These are phyloP conservation scores for Phytopythium montanum DNA, from an alignment of 352 stramenopile species.

Conservation along the genomic window DNA sequence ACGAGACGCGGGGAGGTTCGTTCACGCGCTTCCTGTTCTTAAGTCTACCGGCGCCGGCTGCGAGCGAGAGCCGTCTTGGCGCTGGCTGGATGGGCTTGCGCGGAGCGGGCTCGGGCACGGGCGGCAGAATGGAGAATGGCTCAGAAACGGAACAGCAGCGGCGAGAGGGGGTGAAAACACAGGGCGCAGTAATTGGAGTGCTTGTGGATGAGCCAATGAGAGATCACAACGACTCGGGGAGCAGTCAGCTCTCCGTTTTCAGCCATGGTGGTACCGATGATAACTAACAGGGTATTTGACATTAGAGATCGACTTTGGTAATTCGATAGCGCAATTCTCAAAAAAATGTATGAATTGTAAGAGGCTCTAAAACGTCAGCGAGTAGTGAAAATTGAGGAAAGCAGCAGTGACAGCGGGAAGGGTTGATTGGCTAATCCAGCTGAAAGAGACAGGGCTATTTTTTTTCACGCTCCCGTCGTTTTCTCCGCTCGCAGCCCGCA, in stretches of 20 bases:
- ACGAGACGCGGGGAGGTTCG: not conserved
- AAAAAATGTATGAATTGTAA: no score
- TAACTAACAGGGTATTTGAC: no score
- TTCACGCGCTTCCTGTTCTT: not conserved
- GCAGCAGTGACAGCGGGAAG: slow-evolving; percentile 8
- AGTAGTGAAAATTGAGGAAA: not conserved
- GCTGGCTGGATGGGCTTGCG: not conserved
- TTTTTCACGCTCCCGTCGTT: not conserved
- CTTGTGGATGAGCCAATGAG: no score
- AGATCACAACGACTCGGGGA: no score
- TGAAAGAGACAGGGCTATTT: not conserved
- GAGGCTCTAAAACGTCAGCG: no score
- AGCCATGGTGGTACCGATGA: no score
- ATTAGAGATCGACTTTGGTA: no score
- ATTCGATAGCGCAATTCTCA: no score
- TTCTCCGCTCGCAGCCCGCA: not conserved
- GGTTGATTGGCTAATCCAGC: slow-evolving; percentile 5
- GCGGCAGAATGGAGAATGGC: slow-evolving; percentile 29
- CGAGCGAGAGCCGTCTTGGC: not conserved
- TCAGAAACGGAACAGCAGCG: slow-evolving; percentile 12
- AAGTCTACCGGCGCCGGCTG: not conserved
- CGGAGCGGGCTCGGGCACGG: not conserved
- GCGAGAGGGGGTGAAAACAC: slow-evolving; percentile 1
- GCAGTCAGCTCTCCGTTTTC: no score
- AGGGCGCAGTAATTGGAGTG: no score